Base-by-base conservation (phyloP, 2,329 filamentous ascomycete species). In the Aureobasidium leucospermi region DNA sequence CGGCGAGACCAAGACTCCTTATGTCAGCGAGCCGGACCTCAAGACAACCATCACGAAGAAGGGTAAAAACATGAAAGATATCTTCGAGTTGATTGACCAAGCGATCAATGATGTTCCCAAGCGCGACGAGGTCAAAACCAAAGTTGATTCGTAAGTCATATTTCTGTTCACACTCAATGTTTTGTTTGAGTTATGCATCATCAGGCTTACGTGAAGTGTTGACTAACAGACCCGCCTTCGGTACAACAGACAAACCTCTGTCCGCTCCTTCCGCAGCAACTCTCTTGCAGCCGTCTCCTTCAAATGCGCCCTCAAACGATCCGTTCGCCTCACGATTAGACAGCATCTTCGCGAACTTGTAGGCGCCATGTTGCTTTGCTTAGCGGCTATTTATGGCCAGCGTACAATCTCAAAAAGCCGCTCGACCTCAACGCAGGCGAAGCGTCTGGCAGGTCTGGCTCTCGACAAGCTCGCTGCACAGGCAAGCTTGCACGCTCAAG, bases 211-310 rank as follows among this genome's bases (percentile, higher is more conserved):
- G 34, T 29, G 32, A 59, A 59, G 57, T 42, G 39, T 43, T 32
- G 63, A 96, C 91, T 96, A 91, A 96, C 88, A 96, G 91, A 86
- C 82, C 80, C 79, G 78, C 82, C 78, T 75, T 82, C 79, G 78
- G 83, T 73, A 79, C 86, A 77, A 85, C 85, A 93, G 89, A 90
- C 78, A 81, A 79, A 74, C 80, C 82, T 81, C 76, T 76, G 77
- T 74, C 78, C 80, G 68, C 66, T 62, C 66, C 74, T 84, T 96
- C 81, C 84, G 85, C 76, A 93, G 88, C 77, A 88, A 83, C 80
- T 95, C 90, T 80, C 88, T 96, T 86, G 88, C 92, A 82, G 84
- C 88, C 75, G 82, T 97, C 87, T 84, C 92, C 78, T 80, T 96
- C 87, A 72, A 78, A 78, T 96, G 90, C 76, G 84, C 88, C 75